These are phyloP conservation scores for Chytridiales sp. DNA, from an alignment of 371 early-diverging fungal genomes.

Conservation along the genomic window DNA sequence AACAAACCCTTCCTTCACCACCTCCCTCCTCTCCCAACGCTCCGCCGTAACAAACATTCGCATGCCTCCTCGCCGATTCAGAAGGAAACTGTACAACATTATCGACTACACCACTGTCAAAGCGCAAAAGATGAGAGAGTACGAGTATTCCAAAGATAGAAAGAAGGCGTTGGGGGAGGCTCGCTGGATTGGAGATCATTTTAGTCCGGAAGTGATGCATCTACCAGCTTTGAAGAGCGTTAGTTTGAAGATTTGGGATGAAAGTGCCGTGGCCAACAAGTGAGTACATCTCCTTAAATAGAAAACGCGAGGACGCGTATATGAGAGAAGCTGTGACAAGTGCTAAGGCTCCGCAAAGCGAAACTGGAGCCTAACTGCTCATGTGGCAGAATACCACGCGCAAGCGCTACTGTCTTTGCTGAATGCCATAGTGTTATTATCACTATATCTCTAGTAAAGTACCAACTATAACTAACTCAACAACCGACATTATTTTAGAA, in stretches of 20 bases:
- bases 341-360: no score
- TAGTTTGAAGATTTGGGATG: conserved; percentile 74
- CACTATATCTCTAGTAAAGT: no score
- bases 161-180: not conserved
- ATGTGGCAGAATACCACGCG: no score
- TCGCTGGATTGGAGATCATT: conserved; percentile 7
- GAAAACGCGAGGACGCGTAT: no score
- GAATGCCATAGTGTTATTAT: no score
- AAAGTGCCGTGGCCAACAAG: conserved; percentile 86
- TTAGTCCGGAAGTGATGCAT: conserved; percentile 32
- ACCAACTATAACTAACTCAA: not conserved
- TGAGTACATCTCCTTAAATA: conserved; percentile 37
- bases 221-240: conserved; percentile 70
- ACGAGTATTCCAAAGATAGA: conserved; percentile 9
- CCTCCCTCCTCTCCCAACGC: conserved; percentile 25
- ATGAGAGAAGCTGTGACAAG: no score
- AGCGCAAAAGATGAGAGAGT: no score
- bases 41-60: conserved; percentile 9
- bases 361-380: no score
- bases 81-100: conserved; percentile 39
- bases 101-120: conserved; percentile 47
- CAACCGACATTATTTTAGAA: conserved; percentile 20
- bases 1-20: conserved; percentile 11
- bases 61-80: conserved; percentile 18
- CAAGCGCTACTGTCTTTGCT: no score